Evolutionary conservation across 1,139 yeast genomes (phyloP).

Genomic region (Yamadazyma membranifaciens): DNA sequence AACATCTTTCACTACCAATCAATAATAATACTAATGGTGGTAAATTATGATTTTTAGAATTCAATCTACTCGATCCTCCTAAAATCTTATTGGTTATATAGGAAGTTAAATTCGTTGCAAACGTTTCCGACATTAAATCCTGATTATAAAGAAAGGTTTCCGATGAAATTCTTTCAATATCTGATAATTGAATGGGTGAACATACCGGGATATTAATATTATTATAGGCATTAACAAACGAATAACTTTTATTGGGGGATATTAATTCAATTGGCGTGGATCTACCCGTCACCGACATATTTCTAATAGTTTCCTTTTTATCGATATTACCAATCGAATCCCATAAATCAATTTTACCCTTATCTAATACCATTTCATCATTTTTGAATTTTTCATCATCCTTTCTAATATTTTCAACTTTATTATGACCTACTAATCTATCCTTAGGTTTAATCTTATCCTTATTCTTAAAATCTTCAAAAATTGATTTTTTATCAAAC

Average conservation of each 20-base stretch:
- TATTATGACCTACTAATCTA: constrained; percentile 77
- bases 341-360: constrained; percentile 52
- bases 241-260: constrained; percentile 8
- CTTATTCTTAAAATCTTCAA: constrained; percentile 67
- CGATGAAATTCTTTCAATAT: constrained; percentile 62
- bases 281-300: constrained; percentile 16
- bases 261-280: constrained; percentile 15
- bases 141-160: constrained; percentile 54
- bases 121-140: constrained; percentile 59
- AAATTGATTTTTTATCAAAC: constrained; percentile 80
- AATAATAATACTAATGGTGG: constrained; percentile 75
- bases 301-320: constrained; percentile 9
- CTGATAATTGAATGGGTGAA: constrained; percentile 80
- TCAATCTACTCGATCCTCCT: constrained; percentile 67
- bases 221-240: constrained; percentile 18
- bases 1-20: constrained; percentile 73
- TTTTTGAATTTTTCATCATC: constrained; percentile 56
- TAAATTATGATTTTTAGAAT: constrained; percentile 63
- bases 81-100: constrained; percentile 55
- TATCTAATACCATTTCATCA: constrained; percentile 71
- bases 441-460: constrained; percentile 62
- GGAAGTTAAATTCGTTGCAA: constrained; percentile 66
- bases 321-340: constrained; percentile 37
- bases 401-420: constrained; percentile 31
- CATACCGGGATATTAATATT: constrained; percentile 53